phyloP scores from a whole-genome alignment of 345 rosid species.

The Hibiscus syriacus region DNA sequence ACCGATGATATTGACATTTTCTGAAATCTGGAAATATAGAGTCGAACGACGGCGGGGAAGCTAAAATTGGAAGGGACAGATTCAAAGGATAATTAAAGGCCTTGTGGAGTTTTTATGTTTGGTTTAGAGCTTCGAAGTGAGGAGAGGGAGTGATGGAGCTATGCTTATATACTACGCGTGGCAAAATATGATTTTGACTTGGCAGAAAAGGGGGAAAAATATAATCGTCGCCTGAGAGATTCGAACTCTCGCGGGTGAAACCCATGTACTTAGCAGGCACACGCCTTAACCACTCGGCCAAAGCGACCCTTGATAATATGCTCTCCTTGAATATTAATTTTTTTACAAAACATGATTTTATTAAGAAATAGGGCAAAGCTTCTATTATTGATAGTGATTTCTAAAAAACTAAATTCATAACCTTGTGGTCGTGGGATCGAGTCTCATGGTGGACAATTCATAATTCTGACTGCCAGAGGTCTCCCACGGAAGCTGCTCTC shows the following conservation, averaged over 20 bases:
- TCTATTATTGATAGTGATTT: no score
- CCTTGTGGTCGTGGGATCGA: no score
- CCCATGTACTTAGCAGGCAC: slow-evolving; percentile 86
- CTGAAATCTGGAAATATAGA: neutral
- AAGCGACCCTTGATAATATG: no score
- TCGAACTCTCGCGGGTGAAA: slow-evolving; percentile 75
- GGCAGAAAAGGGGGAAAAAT: no score
- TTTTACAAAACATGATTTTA: no score
- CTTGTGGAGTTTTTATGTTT: neutral
- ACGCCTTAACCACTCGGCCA: slow-evolving; percentile 89
- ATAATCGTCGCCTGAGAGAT: slow-evolving; percentile 69
- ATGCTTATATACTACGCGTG: neutral
- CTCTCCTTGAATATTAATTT: no score
- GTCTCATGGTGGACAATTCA: no score
- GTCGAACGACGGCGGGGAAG: neutral
- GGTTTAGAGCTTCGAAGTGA: neutral
- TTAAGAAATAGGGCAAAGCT: no score
- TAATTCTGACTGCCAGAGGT: no score
- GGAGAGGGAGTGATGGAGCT: neutral
- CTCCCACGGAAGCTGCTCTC: no score
- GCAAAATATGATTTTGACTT: neutral
- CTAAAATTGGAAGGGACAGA: neutral
- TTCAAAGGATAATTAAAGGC: neutral
- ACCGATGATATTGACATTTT: neutral
- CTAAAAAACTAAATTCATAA: no score